Conservation (phyloP, 75 land plant genomes). For the Larix kaempferi region DNA sequence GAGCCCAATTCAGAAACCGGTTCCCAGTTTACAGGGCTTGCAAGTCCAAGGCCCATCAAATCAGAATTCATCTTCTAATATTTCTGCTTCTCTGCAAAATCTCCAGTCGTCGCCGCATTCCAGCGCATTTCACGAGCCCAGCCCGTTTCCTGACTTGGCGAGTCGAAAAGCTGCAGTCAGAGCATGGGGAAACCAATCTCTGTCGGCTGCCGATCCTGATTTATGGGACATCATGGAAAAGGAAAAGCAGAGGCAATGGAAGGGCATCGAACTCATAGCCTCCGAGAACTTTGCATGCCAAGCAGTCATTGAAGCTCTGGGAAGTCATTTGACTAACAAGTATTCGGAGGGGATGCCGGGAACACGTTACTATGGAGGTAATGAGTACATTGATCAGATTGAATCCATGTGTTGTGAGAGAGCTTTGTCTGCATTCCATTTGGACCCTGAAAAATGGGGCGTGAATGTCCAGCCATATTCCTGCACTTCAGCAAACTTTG, state of each 20-base stretch:
- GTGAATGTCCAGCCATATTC: conserved; percentile 99
- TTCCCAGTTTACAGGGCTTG: neutral
- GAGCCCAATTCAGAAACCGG: conserved; percentile 7
- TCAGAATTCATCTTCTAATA: neutral
- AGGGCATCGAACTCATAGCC: conserved; percentile 86
- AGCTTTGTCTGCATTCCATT: conserved; percentile 75
- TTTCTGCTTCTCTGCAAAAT: neutral
- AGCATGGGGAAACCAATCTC: conserved; percentile 83
- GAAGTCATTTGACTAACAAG: conserved; percentile 92
- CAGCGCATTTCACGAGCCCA: conserved; percentile 19
- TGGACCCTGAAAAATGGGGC: conserved; percentile 79
- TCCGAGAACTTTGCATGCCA: conserved; percentile 94
- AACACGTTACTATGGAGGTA: conserved; percentile 81
- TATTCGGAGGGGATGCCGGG: conserved; percentile 96
- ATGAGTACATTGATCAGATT: conserved; percentile 86
- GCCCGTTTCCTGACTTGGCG: conserved; percentile 20
- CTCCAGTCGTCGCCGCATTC: conserved; percentile 5
- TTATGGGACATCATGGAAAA: conserved; percentile 80
- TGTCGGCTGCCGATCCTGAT: conserved; percentile 69
- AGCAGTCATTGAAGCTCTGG: conserved; percentile 92
- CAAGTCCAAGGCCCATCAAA: neutral
- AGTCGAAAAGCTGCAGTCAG: conserved; percentile 43
- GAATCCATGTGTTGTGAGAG: conserved; percentile 68
- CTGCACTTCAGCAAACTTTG: conserved; percentile 93
- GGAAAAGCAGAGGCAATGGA: conserved; percentile 75